Base-by-base conservation (phyloP, 768 basidiomycete genomes). In the Suillus lakei region DNA sequence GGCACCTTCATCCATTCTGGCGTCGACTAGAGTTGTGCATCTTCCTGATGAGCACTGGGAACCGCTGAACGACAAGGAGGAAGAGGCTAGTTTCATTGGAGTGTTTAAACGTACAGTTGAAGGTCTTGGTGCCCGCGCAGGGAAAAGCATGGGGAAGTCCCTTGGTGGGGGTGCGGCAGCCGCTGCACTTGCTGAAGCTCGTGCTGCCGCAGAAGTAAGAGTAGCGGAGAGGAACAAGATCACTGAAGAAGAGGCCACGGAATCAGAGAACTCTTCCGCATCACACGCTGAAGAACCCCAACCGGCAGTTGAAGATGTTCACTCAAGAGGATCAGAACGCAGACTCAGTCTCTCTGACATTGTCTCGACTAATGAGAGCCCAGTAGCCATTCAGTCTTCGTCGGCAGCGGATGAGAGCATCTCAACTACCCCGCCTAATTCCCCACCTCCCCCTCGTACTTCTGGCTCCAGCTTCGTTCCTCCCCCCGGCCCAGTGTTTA, bases 51-150 rank as follows among this genome's bases (percentile, higher is more conserved):
- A 65, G 54, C 65, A 65, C 50, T 58, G 58, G 18, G 55, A 41
- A 62, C 63, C 38, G 28, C 36, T 70, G 51, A 60, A 71, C 48
- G 48, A 62, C 32, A 60, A 60, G 23, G 69, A 75, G 5, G 74
- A 85, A 36, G 82, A 81, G 34, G 58, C 39, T 41, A 89, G 84
- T 26, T 84, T 90, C 67, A 81, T 93, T 50, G 85, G 86, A 69
- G 80, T 84, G 21, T 81, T 94, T 59, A 93, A 91, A 78, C 88
- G 85, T 71, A 91, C 88, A 1, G 86, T 93, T 0, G 88, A 91
- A 73, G 89, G 83, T 18, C 79, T 90, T 34, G 89, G 89, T 21
- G 81, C 86, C 21, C 85, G 85, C 5, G 71, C 82, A 53, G 84
- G 84, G 36, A 91, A 87, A 71, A 83, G 84, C 60, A 79, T 82